Conservation (phyloP, 352 stramenopile species). For the Thraustochytrium striatum region DNA sequence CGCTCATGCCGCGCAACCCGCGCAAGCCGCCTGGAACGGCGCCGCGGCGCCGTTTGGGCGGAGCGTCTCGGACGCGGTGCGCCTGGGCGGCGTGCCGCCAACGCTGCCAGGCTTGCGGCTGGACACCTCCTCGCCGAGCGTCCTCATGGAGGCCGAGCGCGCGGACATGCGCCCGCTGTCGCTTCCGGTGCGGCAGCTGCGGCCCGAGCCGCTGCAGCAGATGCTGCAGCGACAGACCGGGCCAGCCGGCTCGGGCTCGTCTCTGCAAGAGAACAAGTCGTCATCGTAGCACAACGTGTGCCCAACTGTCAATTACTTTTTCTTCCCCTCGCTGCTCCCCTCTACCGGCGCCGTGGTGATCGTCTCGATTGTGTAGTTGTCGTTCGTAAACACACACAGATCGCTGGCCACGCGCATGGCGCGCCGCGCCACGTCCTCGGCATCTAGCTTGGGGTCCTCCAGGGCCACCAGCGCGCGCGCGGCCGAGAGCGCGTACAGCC, state of each 20-base stretch:
- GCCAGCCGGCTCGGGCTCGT: no score
- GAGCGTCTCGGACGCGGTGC: background rate
- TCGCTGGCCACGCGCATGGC: conserved; percentile 92
- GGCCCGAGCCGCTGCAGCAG: conserved; percentile 32
- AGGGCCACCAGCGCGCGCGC: conserved; percentile 90
- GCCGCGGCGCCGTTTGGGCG: no score
- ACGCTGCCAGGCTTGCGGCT: conserved; percentile 18
- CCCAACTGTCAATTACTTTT: no score
- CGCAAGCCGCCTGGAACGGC: no score
- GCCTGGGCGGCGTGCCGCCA: background rate
- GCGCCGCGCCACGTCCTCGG: conserved; percentile 85
- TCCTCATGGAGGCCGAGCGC: background rate
- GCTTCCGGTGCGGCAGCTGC: conserved; percentile 22
- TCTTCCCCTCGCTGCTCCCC: background rate
- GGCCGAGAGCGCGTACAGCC: conserved; percentile 87
- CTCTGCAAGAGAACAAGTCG: background rate
- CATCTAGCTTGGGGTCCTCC: conserved; percentile 69
- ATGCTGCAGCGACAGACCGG: conserved; percentile 14
- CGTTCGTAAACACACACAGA: conserved; percentile 98
- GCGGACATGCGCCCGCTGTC: conserved; percentile 11
- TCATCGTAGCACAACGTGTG: no score
- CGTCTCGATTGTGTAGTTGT: conserved; percentile 89
- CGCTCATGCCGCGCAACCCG: no score
- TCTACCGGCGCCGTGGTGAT: conserved; percentile 60
- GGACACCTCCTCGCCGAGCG: background rate